These are phyloP conservation scores for Coriaria nepalensis DNA, from an alignment of 306 rosid species.

Conservation along the genomic window DNA sequence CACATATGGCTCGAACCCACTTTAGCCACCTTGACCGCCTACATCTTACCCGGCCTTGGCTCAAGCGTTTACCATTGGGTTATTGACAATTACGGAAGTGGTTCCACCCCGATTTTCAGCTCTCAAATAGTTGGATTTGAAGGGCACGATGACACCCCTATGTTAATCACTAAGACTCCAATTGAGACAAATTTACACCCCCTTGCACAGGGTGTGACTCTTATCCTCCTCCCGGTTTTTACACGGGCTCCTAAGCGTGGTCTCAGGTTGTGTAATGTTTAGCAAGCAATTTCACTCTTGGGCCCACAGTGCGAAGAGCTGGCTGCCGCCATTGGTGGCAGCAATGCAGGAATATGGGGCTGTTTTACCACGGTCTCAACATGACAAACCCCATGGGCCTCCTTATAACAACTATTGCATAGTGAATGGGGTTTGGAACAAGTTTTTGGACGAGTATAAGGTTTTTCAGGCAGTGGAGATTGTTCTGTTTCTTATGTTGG, in stretches of 20 bases:
- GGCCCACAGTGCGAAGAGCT: slow-evolving; percentile 80
- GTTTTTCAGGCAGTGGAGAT: slow-evolving; percentile 67
- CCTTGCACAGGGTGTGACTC: slow-evolving; percentile 48
- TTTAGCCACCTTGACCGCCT: slow-evolving; percentile 42
- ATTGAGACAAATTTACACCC: slow-evolving; percentile 72
- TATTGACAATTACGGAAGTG: slow-evolving; percentile 70
- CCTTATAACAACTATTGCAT: slow-evolving; percentile 88
- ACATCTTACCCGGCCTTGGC: slow-evolving; percentile 64
- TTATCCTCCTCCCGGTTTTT: slow-evolving; percentile 48
- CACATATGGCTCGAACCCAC: slow-evolving; percentile 32
- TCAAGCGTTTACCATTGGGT: slow-evolving; percentile 92
- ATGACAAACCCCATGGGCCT: slow-evolving; percentile 52
- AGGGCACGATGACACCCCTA: slow-evolving; percentile 85
- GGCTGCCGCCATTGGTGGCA: slow-evolving; percentile 46
- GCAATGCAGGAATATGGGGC: slow-evolving; percentile 52
- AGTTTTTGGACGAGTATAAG: slow-evolving; percentile 40
- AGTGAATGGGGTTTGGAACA: slow-evolving; percentile 87
- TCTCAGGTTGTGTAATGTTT: slow-evolving; percentile 70
- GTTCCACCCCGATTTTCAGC: slow-evolving; percentile 55
- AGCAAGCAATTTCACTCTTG: slow-evolving; percentile 96
- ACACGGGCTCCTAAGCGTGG: slow-evolving; percentile 44
- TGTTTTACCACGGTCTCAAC: slow-evolving; percentile 63
- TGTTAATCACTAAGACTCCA: slow-evolving; percentile 70
- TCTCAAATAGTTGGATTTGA: slow-evolving; percentile 74
- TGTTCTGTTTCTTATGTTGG: slow-evolving; percentile 48